phyloP scores from a whole-genome alignment of 2,329 filamentous ascomycete genomes.

The Cladosporium oxysporum region DNA sequence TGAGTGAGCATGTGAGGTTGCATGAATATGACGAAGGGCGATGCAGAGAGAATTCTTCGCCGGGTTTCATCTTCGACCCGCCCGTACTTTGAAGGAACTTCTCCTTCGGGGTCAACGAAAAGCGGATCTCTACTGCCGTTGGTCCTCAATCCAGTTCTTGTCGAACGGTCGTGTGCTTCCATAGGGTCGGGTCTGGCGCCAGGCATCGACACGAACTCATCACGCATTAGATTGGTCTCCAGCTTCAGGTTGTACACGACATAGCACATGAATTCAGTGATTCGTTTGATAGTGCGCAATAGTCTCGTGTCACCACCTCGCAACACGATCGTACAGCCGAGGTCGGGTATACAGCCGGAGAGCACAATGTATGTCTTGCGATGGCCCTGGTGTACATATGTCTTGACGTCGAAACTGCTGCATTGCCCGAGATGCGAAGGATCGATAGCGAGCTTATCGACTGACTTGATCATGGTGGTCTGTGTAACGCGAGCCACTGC shows the following conservation, averaged over 20 bases:
- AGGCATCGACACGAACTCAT: constrained; percentile 86
- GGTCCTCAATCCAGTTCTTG: not conserved
- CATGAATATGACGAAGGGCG: constrained; percentile 92
- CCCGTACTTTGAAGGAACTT: constrained; percentile 81
- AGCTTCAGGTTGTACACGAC: constrained; percentile 97
- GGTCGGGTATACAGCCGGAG: constrained; percentile 82
- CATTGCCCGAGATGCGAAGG: constrained; percentile 76
- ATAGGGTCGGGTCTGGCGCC: constrained; percentile 36
- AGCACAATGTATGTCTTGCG: constrained; percentile 97
- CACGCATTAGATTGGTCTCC: constrained; percentile 89
- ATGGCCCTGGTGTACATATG: constrained; percentile 79
- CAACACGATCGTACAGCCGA: constrained; percentile 92
- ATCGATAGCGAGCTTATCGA: constrained; percentile 84
- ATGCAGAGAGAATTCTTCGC: constrained; percentile 90
- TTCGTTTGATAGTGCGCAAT: constrained; percentile 79
- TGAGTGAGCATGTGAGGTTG: constrained; percentile 92
- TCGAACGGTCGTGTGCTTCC: constrained; percentile 40
- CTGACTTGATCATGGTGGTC: constrained; percentile 87
- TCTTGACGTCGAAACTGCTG: constrained; percentile 90
- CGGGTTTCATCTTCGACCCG: constrained; percentile 93
- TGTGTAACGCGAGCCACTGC: constrained; percentile 91
- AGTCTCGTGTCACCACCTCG: constrained; percentile 73
- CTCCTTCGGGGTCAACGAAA: constrained; percentile 4
- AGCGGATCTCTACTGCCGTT: not conserved
- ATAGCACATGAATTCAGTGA: constrained; percentile 98